phyloP scores from a whole-genome alignment of 805 yeast genomes.

The Candida orba region DNA sequence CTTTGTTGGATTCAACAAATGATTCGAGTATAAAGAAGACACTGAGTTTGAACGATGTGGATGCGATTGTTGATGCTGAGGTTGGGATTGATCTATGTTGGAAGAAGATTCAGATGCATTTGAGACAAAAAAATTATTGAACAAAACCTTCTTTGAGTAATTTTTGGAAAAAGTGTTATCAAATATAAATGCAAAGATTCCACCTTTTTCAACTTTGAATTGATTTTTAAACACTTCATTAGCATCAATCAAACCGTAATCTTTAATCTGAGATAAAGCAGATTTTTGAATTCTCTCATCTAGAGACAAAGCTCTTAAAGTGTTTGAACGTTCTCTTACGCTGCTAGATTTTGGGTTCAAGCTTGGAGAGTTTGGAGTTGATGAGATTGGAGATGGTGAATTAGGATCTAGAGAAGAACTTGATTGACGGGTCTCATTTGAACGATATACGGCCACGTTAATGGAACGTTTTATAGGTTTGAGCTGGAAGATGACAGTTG shows the following conservation, averaged over 20 bases:
- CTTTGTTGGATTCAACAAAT: slow-evolving; percentile 38
- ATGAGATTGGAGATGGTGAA: neutral
- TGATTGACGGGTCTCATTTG: slow-evolving; percentile 6
- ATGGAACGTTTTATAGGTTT: slow-evolving; percentile 69
- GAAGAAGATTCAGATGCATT: neutral
- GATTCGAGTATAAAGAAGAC: slow-evolving; percentile 5
- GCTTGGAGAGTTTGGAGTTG: neutral
- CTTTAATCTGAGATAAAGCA: slow-evolving; percentile 43
- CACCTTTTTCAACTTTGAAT: slow-evolving; percentile 52
- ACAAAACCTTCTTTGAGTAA: slow-evolving; percentile 71
- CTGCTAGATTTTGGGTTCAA: neutral
- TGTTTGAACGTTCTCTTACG: slow-evolving; percentile 28
- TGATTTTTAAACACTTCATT: slow-evolving; percentile 59
- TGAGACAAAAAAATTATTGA: slow-evolving; percentile 33
- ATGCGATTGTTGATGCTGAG: too few relatives aligned
- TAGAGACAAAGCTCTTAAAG: slow-evolving; percentile 34
- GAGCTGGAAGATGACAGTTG: slow-evolving; percentile 68
- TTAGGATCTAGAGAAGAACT: neutral
- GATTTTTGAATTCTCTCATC: slow-evolving; percentile 52
- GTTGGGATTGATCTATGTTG: neutral
- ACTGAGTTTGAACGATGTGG: slow-evolving; percentile 7
- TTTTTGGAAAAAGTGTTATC: slow-evolving; percentile 89
- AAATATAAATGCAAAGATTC: slow-evolving; percentile 79
- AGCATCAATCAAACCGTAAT: slow-evolving; percentile 51
- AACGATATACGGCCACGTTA: slow-evolving; percentile 30